Conservation (phyloP, 2,329 filamentous ascomycete genomes). For the Colletotrichum musicola region DNA sequence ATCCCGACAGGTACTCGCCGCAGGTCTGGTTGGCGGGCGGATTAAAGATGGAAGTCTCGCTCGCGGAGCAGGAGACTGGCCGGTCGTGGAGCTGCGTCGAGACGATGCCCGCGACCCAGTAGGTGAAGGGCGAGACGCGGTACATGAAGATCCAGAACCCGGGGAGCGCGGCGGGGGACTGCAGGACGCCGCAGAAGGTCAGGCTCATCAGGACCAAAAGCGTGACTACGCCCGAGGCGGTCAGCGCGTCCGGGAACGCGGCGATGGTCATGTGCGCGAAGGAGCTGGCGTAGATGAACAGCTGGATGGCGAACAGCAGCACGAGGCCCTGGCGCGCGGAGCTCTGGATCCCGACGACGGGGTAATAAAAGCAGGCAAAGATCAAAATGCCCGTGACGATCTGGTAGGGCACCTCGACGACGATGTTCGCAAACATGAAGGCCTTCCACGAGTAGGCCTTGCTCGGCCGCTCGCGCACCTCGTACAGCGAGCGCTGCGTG, state of each 20-base stretch:
- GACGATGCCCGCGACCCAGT: constrained; percentile 76
- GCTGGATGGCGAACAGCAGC: constrained; percentile 72
- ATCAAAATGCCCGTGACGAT: constrained; percentile 72
- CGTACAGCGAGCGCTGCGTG: constrained; percentile 79
- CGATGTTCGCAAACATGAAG: constrained; percentile 78
- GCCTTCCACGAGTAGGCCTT: constrained; percentile 82
- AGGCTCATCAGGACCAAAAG: constrained; percentile 70
- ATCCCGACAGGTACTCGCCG: constrained; percentile 70
- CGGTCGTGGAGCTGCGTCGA: constrained; percentile 73
- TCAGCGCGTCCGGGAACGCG: constrained; percentile 76
- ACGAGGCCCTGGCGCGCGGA: constrained; percentile 73
- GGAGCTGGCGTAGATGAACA: constrained; percentile 78
- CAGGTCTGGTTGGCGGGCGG: constrained; percentile 74
- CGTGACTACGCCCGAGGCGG: constrained; percentile 73
- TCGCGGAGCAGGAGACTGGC: constrained; percentile 61
- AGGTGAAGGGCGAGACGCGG: constrained; percentile 74
- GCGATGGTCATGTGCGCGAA: constrained; percentile 82
- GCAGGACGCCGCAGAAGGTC: constrained; percentile 75
- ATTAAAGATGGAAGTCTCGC: constrained; percentile 74
- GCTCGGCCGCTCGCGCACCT: constrained; percentile 80
- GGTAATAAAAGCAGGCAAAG: constrained; percentile 78
- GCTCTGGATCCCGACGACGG: constrained; percentile 62
- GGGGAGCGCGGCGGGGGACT: constrained; percentile 68
- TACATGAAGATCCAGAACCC: constrained; percentile 87
- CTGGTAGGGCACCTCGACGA: constrained; percentile 81